Percentiles rank a stretch among this genome's conserved stretches.
Evolutionary conservation across 2,329 filamentous ascomycete species (phyloP).

Genomic region (Thelonectria discophora): DNA sequence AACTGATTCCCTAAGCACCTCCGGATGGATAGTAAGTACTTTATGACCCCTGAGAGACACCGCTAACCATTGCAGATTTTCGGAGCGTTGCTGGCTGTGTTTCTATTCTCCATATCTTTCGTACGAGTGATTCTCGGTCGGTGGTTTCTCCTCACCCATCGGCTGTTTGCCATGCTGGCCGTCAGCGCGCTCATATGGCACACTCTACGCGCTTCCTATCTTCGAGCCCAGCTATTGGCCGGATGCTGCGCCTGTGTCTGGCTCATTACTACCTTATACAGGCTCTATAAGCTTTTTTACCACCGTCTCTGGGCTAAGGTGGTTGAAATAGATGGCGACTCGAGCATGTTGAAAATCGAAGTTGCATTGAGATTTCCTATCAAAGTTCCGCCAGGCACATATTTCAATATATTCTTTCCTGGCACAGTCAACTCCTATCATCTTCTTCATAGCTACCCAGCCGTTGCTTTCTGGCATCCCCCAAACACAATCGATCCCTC

Average conservation of each 20-base stretch:
- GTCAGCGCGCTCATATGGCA: not conserved
- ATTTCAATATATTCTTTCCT: conserved; percentile 24
- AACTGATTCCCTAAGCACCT: not conserved
- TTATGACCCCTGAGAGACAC: not conserved
- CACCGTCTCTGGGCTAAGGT: conserved; percentile 3
- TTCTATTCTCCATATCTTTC: not conserved
- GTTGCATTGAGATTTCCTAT: conserved; percentile 6
- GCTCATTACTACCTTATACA: not conserved
- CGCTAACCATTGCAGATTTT: not conserved
- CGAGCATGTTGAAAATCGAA: conserved; percentile 12
- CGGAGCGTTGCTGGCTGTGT: not conserved
- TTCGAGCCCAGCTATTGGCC: not conserved
- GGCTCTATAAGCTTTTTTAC: conserved; percentile 4
- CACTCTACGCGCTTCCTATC: not conserved
- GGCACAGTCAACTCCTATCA: not conserved
- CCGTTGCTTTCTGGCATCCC: conserved; percentile 11
- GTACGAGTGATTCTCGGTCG: conserved; percentile 1
- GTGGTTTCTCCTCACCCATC: not conserved
- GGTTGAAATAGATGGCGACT: not conserved
- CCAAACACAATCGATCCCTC: not conserved
- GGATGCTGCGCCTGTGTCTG: not conserved
- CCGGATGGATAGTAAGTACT: conserved; percentile 5
- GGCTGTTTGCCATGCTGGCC: not conserved
- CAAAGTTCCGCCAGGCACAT: conserved; percentile 1
- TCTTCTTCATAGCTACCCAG: conserved; percentile 6